Conservation (phyloP, 352 stramenopile species). For the Phytophthora fragariae region DNA sequence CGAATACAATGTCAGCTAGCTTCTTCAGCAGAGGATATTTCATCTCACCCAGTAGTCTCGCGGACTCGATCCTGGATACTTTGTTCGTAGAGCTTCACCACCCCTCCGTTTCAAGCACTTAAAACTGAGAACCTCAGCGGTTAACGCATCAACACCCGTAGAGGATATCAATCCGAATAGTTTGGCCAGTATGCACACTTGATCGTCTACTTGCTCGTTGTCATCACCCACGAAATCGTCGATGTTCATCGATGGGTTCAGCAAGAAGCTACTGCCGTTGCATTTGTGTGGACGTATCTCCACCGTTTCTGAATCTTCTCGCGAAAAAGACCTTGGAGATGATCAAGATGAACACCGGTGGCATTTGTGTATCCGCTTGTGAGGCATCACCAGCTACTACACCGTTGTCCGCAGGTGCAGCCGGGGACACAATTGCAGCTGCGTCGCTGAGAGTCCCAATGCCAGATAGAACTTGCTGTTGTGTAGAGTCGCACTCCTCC, state of each 20-base stretch:
- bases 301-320: constrained; percentile 11
- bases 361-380: constrained; percentile 5
- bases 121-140: constrained; percentile 2
- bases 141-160: neutral
- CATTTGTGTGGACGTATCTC: constrained; percentile 6
- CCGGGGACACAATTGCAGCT: too few species aligned
- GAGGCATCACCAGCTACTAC: neutral
- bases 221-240: constrained; percentile 2
- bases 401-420: neutral
- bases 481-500: neutral
- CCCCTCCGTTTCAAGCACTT: neutral
- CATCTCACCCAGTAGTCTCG: neutral
- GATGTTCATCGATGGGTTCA: neutral
- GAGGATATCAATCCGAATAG: neutral
- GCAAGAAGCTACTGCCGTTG: constrained; percentile 1
- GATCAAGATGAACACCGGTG: constrained; percentile 3
- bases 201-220: neutral
- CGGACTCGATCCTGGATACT: constrained; percentile 1
- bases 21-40: constrained; percentile 2
- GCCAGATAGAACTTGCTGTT: too few species aligned
- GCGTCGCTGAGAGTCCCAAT: too few species aligned
- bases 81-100: neutral
- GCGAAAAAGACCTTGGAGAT: constrained; percentile 12
- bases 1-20: too few species aligned
- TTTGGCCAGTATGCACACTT: neutral